phyloP scores from a whole-genome alignment of 2,329 filamentous ascomycete species.

The Xylaria digitata region DNA sequence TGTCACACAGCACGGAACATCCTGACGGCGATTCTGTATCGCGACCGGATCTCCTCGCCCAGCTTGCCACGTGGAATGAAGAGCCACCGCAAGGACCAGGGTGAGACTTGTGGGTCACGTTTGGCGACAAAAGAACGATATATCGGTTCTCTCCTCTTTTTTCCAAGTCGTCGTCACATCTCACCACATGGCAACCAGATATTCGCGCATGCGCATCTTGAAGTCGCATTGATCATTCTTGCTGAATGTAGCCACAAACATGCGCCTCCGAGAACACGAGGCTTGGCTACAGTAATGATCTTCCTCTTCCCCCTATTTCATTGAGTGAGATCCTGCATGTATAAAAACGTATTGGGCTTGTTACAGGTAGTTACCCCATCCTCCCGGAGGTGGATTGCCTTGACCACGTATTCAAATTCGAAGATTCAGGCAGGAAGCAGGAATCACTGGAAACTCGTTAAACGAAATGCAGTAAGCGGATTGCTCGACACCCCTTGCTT shows the following conservation, averaged over 20 bases:
- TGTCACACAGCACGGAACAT: constrained; percentile 24
- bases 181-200: constrained; percentile 20
- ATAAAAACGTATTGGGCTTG: constrained; percentile 3
- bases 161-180: constrained; percentile 2
- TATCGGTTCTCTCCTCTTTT: constrained; percentile 24
- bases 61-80: constrained; percentile 36
- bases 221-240: constrained; percentile 7
- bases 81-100: constrained; percentile 30
- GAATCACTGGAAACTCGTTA: background rate
- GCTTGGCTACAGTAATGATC: constrained; percentile 16
- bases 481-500: constrained; percentile 6
- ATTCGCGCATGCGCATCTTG: constrained; percentile 11
- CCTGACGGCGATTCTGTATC: constrained; percentile 9
- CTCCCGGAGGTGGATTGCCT: background rate
- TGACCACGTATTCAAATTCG: background rate
- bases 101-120: constrained; percentile 27
- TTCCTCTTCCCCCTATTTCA: background rate
- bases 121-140: constrained; percentile 14
- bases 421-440: background rate
- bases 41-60: constrained; percentile 27
- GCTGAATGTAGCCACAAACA: constrained; percentile 1
- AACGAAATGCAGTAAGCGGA: background rate
- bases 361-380: background rate
- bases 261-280: constrained; percentile 10
- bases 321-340: background rate